Evolutionary conservation across 176 grass and related monocot genomes (phyloP), one percentile per base, ranked within the genome.

Genomic region (Triticum timopheevii): DNA sequence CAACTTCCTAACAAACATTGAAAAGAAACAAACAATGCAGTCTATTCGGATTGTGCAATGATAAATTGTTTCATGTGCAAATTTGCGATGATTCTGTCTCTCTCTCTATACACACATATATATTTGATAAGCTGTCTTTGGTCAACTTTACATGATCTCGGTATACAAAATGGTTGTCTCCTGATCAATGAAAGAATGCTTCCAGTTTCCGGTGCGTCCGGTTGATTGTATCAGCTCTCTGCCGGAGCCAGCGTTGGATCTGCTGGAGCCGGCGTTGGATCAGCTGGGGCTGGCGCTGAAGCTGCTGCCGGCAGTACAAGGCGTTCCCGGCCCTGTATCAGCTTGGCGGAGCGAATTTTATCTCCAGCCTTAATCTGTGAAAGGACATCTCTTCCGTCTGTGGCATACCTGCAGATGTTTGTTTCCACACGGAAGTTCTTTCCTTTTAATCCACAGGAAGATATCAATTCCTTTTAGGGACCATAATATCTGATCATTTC

Each of bases 361-460:
- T 98, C 96, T 81, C 96, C 93, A 34, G 93, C 90, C 84, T 95
- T 98, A 50, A 98, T 94, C 64, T 98, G 93, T 15, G 92, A 92
- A 12, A 98, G 89, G 61, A 94, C 87, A 68, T 98, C 93, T 87
- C 86, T 92, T 80, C 93, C 93, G 42, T 73, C 84, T 25, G 90
- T 91, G 17, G 90, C 94, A 76, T 98, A 98, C 76, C 96, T 98
- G 86, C 83, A 84, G 16, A 80, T 42, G 64, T 77, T 77, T 77
- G 66, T 62, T 81, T 78, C 17, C 3, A 17, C 59, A 80, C 11
- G 11, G 28, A 45, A 68, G 10, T 68, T 81, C 15, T 50, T 83
- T 10, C 35, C 22, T 45, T 25, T 65, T 34, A 20, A 78, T 35
- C 23, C 40, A 80, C 25, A 25, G 20, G 65, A 78, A 45, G 38